Conservation (phyloP, 495 filamentous ascomycete genomes). For the Penicillium angulare region DNA sequence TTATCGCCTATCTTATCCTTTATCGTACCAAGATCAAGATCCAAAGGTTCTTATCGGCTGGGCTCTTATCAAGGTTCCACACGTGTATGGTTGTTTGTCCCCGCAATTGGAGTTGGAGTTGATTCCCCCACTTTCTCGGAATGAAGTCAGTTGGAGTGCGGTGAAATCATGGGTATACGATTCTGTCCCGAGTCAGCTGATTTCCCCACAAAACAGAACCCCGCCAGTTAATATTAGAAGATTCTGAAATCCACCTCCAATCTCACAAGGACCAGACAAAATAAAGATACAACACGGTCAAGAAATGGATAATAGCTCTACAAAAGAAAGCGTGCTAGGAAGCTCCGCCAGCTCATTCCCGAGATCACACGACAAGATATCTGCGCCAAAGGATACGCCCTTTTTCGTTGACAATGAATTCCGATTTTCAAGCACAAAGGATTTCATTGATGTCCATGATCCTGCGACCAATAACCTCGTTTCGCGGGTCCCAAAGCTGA, state of each 20-base stretch:
- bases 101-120: background rate
- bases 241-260: background rate
- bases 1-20: background rate
- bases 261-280: background rate
- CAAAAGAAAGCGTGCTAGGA: background rate
- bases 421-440: background rate
- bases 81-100: background rate
- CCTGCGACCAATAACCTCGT: conserved; percentile 11
- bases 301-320: background rate
- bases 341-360: conserved; percentile 1
- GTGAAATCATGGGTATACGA: too few relatives aligned
- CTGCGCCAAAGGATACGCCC: background rate
- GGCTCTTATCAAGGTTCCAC: background rate
- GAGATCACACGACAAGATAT: background rate
- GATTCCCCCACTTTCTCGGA: background rate
- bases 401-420: conserved; percentile 10
- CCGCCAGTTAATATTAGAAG: background rate
- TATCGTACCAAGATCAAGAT: background rate
- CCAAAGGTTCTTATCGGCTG: background rate
- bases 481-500: conserved; percentile 6
- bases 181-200: conserved; percentile 2
- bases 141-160: background rate
- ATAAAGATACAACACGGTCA: background rate
- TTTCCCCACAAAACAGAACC: background rate
- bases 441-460: conserved; percentile 11